Evolutionary conservation across 2,329 filamentous ascomycete species (phyloP).

Genomic region (Neocucurbitaria cava): DNA sequence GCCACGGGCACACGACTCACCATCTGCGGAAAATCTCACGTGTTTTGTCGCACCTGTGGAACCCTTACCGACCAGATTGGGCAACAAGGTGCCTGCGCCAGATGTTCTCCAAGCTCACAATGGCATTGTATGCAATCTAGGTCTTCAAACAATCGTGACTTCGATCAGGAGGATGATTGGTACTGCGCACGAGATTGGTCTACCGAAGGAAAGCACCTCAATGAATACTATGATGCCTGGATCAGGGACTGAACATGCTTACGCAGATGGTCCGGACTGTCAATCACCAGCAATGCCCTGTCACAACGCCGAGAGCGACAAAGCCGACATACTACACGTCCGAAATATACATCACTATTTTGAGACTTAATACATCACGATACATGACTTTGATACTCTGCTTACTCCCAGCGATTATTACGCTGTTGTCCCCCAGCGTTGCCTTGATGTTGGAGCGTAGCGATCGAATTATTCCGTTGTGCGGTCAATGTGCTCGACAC

Average conservation of each 20-base stretch:
- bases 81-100: slow-evolving; percentile 17
- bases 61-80: slow-evolving; percentile 25
- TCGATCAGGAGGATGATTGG: slow-evolving; percentile 20
- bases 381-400: not conserved
- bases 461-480: slow-evolving; percentile 7
- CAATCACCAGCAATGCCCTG: not conserved
- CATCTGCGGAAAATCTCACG: slow-evolving; percentile 25
- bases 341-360: not conserved
- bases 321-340: not conserved
- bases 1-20: slow-evolving; percentile 24
- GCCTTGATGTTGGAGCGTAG: slow-evolving; percentile 3
- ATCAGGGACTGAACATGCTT: slow-evolving; percentile 12
- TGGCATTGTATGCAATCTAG: not conserved
- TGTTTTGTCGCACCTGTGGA: slow-evolving; percentile 26
- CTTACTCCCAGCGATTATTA: not conserved
- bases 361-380: not conserved
- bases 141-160: not conserved
- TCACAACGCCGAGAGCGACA: not conserved
- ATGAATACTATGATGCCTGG: slow-evolving; percentile 26
- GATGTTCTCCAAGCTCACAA: slow-evolving; percentile 14
- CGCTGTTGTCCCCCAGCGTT: not conserved
- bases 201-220: slow-evolving; percentile 17
- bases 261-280: not conserved
- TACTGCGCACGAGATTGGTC: slow-evolving; percentile 11
- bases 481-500: slow-evolving; percentile 8